A percentile compares a stretch with the other conserved stretches of the same genome.
Conservation (phyloP, 148 eudicot species). For the Cornus controversa region DNA sequence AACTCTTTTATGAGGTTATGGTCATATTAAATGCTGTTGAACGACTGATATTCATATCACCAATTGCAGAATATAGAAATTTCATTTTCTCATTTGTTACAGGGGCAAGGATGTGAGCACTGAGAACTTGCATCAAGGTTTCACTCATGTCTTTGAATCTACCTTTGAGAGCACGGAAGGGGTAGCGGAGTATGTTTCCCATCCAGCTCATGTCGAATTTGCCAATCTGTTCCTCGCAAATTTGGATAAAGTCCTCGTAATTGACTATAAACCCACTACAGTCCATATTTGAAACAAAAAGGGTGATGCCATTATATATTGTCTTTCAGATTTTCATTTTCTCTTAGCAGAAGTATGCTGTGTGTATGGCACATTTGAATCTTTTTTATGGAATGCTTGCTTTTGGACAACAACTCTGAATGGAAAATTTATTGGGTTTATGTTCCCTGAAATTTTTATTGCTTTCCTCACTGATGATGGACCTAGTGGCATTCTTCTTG, state of each 20-base stretch:
- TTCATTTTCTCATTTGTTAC: not conserved
- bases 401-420: not conserved
- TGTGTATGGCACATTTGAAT: not conserved
- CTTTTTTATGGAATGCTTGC: not conserved
- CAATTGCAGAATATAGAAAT: not conserved
- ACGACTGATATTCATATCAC: not conserved
- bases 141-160: conserved; percentile 81
- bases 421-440: not conserved
- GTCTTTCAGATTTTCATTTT: not conserved
- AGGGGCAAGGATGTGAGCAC: conserved; percentile 82
- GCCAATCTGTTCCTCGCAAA: conserved; percentile 41
- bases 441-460: too few relatives aligned
- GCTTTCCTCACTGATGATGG: not conserved
- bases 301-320: not conserved
- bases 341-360: not conserved
- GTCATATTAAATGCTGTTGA: not conserved
- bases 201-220: conserved; percentile 63
- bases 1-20: not conserved
- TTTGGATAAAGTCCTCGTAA: conserved; percentile 55
- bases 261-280: conserved; percentile 68
- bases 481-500: not conserved
- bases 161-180: conserved; percentile 73
- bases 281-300: conserved; percentile 32
- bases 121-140: conserved; percentile 83
- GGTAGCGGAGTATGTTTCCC: conserved; percentile 61